These are phyloP conservation scores for Claviceps sp. DNA, from an alignment of 2,329 filamentous ascomycete genomes.

Conservation along the genomic window DNA sequence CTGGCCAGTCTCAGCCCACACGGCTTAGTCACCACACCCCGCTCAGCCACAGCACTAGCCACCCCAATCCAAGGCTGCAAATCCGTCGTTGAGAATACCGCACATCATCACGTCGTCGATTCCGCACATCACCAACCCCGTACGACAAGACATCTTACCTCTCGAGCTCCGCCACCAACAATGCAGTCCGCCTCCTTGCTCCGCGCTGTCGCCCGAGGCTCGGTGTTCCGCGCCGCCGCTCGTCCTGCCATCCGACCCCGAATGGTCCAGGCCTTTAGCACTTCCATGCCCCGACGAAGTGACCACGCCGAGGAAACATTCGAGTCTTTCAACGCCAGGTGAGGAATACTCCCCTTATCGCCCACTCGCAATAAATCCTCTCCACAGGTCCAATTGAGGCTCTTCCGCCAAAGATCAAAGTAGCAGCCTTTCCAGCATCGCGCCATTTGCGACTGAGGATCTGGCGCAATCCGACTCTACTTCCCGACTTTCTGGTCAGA, in stretches of 20 bases:
- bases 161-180: slow-evolving; percentile 10
- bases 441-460: too few relatives aligned
- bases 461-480: too few relatives aligned
- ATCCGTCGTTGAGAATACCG: slow-evolving; percentile 14
- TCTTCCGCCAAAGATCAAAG: not conserved
- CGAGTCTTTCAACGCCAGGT: slow-evolving; percentile 98
- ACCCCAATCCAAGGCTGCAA: slow-evolving; percentile 12
- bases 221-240: slow-evolving; percentile 51
- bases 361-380: not conserved
- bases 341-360: slow-evolving; percentile 24
- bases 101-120: slow-evolving; percentile 6
- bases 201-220: slow-evolving; percentile 57
- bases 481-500: not conserved
- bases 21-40: slow-evolving; percentile 21
- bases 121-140: slow-evolving; percentile 4
- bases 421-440: not conserved
- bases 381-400: not conserved
- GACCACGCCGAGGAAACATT: slow-evolving; percentile 90
- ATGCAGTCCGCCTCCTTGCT: slow-evolving; percentile 58
- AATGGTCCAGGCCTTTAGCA: slow-evolving; percentile 51
- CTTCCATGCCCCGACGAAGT: slow-evolving; percentile 39
- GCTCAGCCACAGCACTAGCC: slow-evolving; percentile 10
- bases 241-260: slow-evolving; percentile 41
- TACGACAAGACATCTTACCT: slow-evolving; percentile 1
- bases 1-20: slow-evolving; percentile 7